Conservation (phyloP, 306 rosid species). For the Dryas octopetala region DNA sequence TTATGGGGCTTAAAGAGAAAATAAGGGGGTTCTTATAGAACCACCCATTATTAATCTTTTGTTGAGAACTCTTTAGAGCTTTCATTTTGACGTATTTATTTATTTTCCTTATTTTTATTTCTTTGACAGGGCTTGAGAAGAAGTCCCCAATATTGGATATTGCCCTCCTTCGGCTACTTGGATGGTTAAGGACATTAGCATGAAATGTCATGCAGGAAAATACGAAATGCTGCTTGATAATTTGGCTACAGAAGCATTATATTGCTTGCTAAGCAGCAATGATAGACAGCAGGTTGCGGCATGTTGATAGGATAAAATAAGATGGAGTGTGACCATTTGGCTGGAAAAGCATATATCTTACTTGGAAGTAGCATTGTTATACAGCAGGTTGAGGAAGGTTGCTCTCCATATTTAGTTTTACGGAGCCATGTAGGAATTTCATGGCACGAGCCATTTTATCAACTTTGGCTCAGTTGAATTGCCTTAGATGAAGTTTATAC, state of each 20-base stretch:
- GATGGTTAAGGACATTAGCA: slow-evolving; percentile 82
- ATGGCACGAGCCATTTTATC: background rate
- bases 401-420: background rate
- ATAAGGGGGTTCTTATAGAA: slow-evolving; percentile 1
- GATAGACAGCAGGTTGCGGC: background rate
- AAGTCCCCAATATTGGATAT: slow-evolving; percentile 78
- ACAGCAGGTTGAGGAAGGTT: slow-evolving; percentile 8
- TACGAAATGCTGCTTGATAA: background rate
- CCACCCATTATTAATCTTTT: background rate
- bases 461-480: background rate
- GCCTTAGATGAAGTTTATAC: background rate
- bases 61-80: background rate
- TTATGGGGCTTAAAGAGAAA: background rate
- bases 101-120: slow-evolving; percentile 14
- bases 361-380: slow-evolving; percentile 12
- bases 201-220: slow-evolving; percentile 34
- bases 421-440: background rate
- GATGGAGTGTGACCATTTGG: background rate
- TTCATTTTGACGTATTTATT: slow-evolving; percentile 3
- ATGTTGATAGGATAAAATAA: background rate
- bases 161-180: slow-evolving; percentile 67
- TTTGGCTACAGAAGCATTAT: slow-evolving; percentile 15
- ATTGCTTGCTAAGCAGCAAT: slow-evolving; percentile 7
- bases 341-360: background rate
- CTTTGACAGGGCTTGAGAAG: slow-evolving; percentile 70